These are phyloP conservation scores for Chaetoscypha palmicola DNA, from an alignment of 2,329 filamentous ascomycete genomes.

Conservation along the genomic window DNA sequence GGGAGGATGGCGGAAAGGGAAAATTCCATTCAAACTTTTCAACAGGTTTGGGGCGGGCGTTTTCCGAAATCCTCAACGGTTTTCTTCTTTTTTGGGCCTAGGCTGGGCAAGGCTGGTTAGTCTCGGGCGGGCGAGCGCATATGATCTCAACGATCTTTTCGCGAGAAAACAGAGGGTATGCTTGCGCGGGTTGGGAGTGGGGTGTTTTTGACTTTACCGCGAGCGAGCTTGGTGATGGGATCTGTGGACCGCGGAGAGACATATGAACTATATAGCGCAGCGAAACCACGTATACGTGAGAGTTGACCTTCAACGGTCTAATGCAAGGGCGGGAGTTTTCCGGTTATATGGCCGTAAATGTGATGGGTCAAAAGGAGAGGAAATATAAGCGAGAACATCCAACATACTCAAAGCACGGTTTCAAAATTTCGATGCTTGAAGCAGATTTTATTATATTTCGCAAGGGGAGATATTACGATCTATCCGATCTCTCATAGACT, in stretches of 20 bases:
- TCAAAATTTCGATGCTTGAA: too few relatives aligned
- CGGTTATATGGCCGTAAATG: too few relatives aligned
- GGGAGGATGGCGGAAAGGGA: not conserved
- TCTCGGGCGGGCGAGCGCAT: not conserved
- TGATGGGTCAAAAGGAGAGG: too few relatives aligned
- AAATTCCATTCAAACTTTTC: not conserved
- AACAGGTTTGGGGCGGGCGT: constrained; percentile 8
- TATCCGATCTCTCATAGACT: too few relatives aligned
- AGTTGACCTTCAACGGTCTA: not conserved
- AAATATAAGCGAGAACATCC: too few relatives aligned
- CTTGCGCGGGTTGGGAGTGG: not conserved
- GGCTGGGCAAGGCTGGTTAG: too few relatives aligned
- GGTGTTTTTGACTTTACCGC: too few relatives aligned
- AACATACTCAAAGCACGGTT: too few relatives aligned
- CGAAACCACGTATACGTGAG: not conserved
- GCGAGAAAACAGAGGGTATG: not conserved
- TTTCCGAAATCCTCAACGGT: not conserved
- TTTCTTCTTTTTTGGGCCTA: not conserved
- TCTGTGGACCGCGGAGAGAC: not conserved
- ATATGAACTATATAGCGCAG: not conserved
- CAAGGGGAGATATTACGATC: too few relatives aligned
- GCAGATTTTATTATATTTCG: too few relatives aligned
- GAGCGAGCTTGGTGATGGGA: too few relatives aligned
- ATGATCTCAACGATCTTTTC: not conserved
- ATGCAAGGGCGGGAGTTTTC: too few relatives aligned